Conservation (phyloP, 805 yeast species). For the Millerozyma acaciae region DNA sequence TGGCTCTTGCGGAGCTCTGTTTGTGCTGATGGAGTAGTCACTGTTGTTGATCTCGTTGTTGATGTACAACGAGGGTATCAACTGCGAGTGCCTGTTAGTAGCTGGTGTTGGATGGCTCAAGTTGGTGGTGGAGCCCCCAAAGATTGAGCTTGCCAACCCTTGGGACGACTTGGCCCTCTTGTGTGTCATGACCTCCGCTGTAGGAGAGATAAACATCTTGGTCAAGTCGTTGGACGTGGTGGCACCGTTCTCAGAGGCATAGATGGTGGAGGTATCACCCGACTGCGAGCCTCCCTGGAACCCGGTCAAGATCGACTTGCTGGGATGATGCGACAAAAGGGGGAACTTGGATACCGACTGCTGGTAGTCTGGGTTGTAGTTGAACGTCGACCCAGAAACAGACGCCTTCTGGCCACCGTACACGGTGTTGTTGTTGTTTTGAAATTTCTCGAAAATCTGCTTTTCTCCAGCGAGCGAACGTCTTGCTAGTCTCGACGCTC, state of each 20-base stretch:
- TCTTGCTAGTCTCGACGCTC: conserved; percentile 52
- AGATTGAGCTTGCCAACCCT: conserved; percentile 1
- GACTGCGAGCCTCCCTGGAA: conserved; percentile 17
- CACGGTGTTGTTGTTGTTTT: conserved; percentile 25
- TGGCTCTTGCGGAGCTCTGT: conserved; percentile 3
- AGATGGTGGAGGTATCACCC: conserved; percentile 34
- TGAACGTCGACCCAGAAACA: conserved; percentile 17
- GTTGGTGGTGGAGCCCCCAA: conserved; percentile 17
- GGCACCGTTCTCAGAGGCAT: conserved; percentile 25
- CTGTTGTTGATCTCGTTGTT: conserved; percentile 34
- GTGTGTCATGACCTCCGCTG: conserved; percentile 64
- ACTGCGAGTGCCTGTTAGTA: conserved; percentile 25
- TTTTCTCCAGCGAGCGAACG: conserved; percentile 34
- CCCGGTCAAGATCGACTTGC: conserved; percentile 17
- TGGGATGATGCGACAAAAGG: conserved; percentile 22
- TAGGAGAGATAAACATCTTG: conserved; percentile 71
- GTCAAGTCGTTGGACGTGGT: conserved; percentile 40
- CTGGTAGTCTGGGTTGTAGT: conserved; percentile 13
- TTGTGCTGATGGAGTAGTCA: conserved; percentile 19
- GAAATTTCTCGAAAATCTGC: conserved; percentile 29
- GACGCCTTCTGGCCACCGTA: conserved; percentile 21
- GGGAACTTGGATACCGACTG: conserved; percentile 33
- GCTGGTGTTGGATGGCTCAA: conserved; percentile 20
- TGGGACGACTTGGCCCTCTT: conserved; percentile 29
- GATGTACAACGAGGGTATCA: conserved; percentile 36